These are phyloP conservation scores for Globisporangium recalcitrans DNA, from an alignment of 352 stramenopile genomes.

Conservation along the genomic window DNA sequence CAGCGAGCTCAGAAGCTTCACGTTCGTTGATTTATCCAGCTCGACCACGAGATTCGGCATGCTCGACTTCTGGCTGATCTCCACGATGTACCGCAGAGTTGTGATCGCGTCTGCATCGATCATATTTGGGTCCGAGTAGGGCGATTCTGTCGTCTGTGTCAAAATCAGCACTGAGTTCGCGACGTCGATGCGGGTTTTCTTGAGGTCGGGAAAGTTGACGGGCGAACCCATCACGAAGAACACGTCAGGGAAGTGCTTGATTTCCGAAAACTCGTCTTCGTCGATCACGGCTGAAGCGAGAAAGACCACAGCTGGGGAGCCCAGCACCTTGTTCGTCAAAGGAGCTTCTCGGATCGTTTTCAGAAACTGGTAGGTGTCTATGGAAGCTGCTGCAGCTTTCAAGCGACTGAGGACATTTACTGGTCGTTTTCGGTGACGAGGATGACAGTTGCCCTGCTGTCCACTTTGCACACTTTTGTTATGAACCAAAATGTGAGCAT, in stretches of 20 bases:
- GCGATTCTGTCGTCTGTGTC: slow-evolving; percentile 36
- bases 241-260: slow-evolving; percentile 47
- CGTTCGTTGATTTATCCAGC: slow-evolving; percentile 65
- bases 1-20: slow-evolving; percentile 71
- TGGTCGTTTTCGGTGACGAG: too few species aligned
- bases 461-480: too few species aligned
- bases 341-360: slow-evolving; percentile 64
- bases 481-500: too few species aligned
- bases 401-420: too few species aligned
- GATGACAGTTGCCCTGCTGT: too few species aligned
- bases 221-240: slow-evolving; percentile 71
- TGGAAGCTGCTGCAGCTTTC: too few species aligned
- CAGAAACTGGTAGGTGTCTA: slow-evolving; percentile 61
- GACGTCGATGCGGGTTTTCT: slow-evolving; percentile 54
- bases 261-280: slow-evolving; percentile 51
- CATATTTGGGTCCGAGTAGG: slow-evolving; percentile 77
- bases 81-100: slow-evolving; percentile 74
- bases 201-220: slow-evolving; percentile 68
- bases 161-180: slow-evolving; percentile 63
- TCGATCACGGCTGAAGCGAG: slow-evolving; percentile 39
- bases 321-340: slow-evolving; percentile 28
- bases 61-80: slow-evolving; percentile 58
- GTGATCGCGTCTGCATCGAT: slow-evolving; percentile 79
- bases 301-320: slow-evolving; percentile 52
- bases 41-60: slow-evolving; percentile 77